Base-by-base conservation (phyloP, 257 asterid species). In the Solanum infundibuliforme region DNA sequence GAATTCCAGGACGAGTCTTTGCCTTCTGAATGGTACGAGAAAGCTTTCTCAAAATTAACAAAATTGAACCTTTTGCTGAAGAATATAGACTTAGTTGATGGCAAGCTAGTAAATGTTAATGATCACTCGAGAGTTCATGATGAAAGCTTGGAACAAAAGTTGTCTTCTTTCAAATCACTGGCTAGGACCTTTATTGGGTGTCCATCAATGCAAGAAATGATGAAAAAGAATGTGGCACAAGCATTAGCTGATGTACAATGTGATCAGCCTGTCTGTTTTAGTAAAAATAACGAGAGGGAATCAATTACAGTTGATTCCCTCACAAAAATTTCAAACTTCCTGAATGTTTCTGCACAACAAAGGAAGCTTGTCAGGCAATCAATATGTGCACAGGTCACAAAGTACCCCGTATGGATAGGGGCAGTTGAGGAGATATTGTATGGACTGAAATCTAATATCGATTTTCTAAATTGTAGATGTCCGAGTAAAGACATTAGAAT, bases 371-470 rank as follows among this genome's bases (percentile, higher is more conserved):
- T 95, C 60, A 89, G 98, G 89, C 92, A 91, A 41, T 91, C 90
- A 38, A 91, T 96, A 60, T 90, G 96, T 84, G 96, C 96, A 5
- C 98, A 93, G 87, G 98, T 95, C 23, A 97, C 99, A 31, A 94
- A 95, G 34, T 90, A 94, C 86, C 89, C 90, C 87, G 90, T 95
- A 89, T 97, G 96, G 98, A 91, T 88, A 0, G 94, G 94, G 36
- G 90, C 95, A 73, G 92, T 95, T 65, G 89, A 87, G 83, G 94
- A 91, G 93, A 89, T 92, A 87, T 90, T 95, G 39, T 87, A 74
- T 16, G 93, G 89, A 11, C 85, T 95, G 96, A 94, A 93, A 89
- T 93, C 94, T 11, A 98, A 93, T 83, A 88, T 93, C 4, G 93
- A 92, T 75, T 83, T 88, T 88, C 87, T 87, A 68, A 79, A 83